Conservation (phyloP, 768 basidiomycete species). For the Cystofilobasidium bisporidii region DNA sequence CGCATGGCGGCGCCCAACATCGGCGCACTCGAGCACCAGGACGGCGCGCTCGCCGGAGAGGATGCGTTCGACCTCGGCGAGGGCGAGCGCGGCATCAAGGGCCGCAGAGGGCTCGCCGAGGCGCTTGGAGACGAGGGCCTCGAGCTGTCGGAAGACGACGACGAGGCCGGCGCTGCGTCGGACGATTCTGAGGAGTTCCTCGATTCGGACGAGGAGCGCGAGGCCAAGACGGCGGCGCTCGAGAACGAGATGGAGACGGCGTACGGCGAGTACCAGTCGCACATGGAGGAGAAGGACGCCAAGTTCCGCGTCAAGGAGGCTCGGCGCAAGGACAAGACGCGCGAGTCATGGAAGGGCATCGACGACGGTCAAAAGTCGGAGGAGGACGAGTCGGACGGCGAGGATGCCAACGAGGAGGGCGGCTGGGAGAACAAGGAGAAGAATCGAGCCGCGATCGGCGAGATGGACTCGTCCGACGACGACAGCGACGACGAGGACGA, state of each 20-base stretch:
- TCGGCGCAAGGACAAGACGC: slow-evolving; percentile 58
- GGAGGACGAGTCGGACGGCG: slow-evolving; percentile 43
- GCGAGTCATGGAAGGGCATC: slow-evolving; percentile 75
- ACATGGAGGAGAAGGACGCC: slow-evolving; percentile 69
- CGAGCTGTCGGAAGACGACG: slow-evolving; percentile 34
- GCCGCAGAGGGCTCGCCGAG: slow-evolving; percentile 45
- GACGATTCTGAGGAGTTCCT: slow-evolving; percentile 44
- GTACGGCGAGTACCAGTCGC: slow-evolving; percentile 75
- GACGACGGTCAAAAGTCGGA: slow-evolving; percentile 42
- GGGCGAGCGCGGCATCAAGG: slow-evolving; percentile 48
- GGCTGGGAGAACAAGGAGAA: slow-evolving; percentile 34
- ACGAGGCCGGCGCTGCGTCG: slow-evolving; percentile 37
- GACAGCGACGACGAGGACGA: slow-evolving; percentile 26
- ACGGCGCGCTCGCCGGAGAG: slow-evolving; percentile 59
- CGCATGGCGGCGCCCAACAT: slow-evolving; percentile 97
- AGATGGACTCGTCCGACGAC: slow-evolving; percentile 26
- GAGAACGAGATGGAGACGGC: slow-evolving; percentile 82
- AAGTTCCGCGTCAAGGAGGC: slow-evolving; percentile 78
- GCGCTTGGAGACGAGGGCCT: slow-evolving; percentile 40
- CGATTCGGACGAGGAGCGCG: slow-evolving; percentile 52
- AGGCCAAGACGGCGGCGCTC: slow-evolving; percentile 52
- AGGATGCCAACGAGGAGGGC: slow-evolving; percentile 28
- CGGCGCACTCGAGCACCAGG: slow-evolving; percentile 77
- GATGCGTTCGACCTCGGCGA: slow-evolving; percentile 79
- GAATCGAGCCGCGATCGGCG: slow-evolving; percentile 25